Evolutionary conservation across 257 asterid species (phyloP), one percentile per base, ranked within the genome.

Genomic region (Primulina huaijiensis): DNA sequence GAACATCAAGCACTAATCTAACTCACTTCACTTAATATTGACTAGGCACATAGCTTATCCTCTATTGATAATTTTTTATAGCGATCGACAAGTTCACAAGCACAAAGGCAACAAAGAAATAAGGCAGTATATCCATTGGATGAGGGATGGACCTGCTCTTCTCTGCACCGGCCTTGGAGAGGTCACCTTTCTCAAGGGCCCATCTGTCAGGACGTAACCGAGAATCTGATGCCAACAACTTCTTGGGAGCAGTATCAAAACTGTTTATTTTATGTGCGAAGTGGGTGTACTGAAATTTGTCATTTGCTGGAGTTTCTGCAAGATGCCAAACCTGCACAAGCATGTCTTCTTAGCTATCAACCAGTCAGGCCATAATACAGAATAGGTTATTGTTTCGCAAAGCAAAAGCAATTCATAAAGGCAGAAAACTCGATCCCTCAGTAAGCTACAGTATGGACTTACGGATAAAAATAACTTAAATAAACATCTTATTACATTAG

Each of bases 111-210:
- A 8, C 8, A 50, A 12, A 46, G 55, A 46, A 35, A 46, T 46
- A 46, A 46, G 16, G 52, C 52, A 40, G 55, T 46, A 14, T 50
- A 50, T 50, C 21, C 8, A 50, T 5, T 50, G 74, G 60, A 70
- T 21, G 16, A 74, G 79, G 75, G 55, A 76, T 19, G n/a, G 35
- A 94, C 99, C 95, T 90, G 99, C 93, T 89, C 76, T 94, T 94
- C 71, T 85, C 93, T 38, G 90, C 64, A 62, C 99, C 96, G 74
- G 98, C 95, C 82, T 85, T 94, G 68, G 97, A 74, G 33, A 91
- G 74, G 79, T 94, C 99, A 61, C 98, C 98, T 76, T 88, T 86
- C 90, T 94, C 99, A 76, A 94, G 97, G 65, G 97, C 98, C 74
- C 74, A 87, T 79, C 99, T 84, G 81, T 91, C 98, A 65, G 98